Conservation (phyloP, 2,329 filamentous ascomycete genomes). For the Dothideomycetes sp. region DNA sequence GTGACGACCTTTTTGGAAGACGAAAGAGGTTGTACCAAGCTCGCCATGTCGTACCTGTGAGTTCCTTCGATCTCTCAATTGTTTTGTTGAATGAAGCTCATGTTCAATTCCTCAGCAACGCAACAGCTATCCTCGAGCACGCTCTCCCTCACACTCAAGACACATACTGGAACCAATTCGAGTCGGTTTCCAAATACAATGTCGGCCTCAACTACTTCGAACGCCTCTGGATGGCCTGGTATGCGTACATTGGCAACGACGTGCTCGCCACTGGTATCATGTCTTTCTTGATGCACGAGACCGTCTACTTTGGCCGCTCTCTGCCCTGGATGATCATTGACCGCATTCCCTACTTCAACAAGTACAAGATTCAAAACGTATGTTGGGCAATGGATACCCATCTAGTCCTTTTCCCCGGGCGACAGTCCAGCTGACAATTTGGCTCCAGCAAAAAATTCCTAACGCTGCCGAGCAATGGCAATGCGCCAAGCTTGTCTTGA, state of each 20-base stretch:
- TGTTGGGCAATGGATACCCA: conserved; percentile 27
- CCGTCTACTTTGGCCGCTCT: conserved; percentile 85
- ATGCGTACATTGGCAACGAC: conserved; percentile 97
- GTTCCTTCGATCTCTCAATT: too few relatives aligned
- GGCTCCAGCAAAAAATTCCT: conserved; percentile 64
- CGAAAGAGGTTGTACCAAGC: too few relatives aligned
- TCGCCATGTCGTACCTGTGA: conserved; percentile 13
- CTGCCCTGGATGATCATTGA: conserved; percentile 93
- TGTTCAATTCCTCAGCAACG: conserved; percentile 17
- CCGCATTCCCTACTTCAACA: conserved; percentile 73
- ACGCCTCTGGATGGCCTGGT: conserved; percentile 91
- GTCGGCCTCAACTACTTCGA: conserved; percentile 79
- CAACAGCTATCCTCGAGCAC: conserved; percentile 26
- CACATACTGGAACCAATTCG: conserved; percentile 58
- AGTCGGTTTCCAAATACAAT: conserved; percentile 62
- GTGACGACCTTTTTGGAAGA: too few relatives aligned
- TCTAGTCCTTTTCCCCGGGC: background rate
- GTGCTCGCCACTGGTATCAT: conserved; percentile 92
- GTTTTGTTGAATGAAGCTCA: too few relatives aligned
- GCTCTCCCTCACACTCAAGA: conserved; percentile 35
- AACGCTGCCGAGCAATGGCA: conserved; percentile 90
- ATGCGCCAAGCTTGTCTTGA: conserved; percentile 83
- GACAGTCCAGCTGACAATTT: conserved; percentile 13
- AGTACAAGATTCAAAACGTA: conserved; percentile 89
- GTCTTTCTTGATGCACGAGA: conserved; percentile 92